phyloP scores from a whole-genome alignment of 805 yeast species.

The Tanozyma kutaoensis region DNA sequence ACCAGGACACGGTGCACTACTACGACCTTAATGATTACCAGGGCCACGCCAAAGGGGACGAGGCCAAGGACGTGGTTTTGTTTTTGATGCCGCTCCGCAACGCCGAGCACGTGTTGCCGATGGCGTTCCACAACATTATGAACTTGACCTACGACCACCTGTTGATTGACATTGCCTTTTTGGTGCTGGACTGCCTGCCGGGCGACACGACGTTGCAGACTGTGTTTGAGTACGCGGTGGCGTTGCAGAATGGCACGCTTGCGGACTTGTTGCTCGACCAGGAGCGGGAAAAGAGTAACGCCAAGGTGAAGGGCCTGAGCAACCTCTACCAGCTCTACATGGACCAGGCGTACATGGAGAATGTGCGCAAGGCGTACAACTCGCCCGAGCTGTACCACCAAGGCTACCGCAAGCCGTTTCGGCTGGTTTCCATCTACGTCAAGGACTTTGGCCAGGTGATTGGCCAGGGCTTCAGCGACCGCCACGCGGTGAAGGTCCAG shows the following conservation, averaged over 20 bases:
- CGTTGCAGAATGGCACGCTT: slow-evolving; percentile 52
- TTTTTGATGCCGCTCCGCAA: slow-evolving; percentile 67
- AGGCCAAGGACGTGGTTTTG: slow-evolving; percentile 45
- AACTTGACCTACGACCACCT: slow-evolving; percentile 76
- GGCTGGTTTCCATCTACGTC: slow-evolving; percentile 67
- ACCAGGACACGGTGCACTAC: slow-evolving; percentile 41
- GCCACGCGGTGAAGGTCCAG: slow-evolving; percentile 78
- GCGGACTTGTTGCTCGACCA: slow-evolving; percentile 31
- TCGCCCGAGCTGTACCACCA: slow-evolving; percentile 50
- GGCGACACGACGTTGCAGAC: slow-evolving; percentile 61
- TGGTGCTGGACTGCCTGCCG: slow-evolving; percentile 70
- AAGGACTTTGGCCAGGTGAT: slow-evolving; percentile 76
- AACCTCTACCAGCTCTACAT: slow-evolving; percentile 59
- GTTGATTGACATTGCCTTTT: slow-evolving; percentile 65
- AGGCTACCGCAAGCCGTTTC: slow-evolving; percentile 54
- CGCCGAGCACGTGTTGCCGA: slow-evolving; percentile 63
- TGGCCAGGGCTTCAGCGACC: slow-evolving; percentile 74
- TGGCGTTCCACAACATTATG: slow-evolving; percentile 79
- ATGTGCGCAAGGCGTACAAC: slow-evolving; percentile 43
- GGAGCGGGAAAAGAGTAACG: slow-evolving; percentile 17
- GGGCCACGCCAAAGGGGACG: slow-evolving; percentile 22
- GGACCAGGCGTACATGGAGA: slow-evolving; percentile 47
- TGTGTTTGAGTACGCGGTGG: slow-evolving; percentile 41
- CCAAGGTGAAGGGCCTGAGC: slow-evolving; percentile 35
- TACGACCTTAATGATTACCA: slow-evolving; percentile 59